Base-by-base conservation (phyloP, 306 rosid species). In the Medicago truncatula region DNA sequence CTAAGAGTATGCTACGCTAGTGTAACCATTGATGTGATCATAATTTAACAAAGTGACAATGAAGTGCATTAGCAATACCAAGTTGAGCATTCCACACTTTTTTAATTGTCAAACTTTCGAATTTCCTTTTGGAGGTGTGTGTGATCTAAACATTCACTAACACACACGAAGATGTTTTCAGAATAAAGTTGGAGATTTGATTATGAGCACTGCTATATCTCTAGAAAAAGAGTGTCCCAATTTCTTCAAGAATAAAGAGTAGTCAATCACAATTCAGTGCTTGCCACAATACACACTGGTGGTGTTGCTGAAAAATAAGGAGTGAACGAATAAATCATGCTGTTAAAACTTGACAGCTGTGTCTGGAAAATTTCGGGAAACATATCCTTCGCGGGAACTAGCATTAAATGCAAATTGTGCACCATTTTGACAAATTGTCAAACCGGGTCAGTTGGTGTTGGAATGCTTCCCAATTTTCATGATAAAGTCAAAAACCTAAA, bases 391-490 rank as follows among this genome's bases (percentile, higher is more conserved):
- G n/a, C n/a, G n/a, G n/a, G n/a, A n/a, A n/a, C n/a, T n/a, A n/a
- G n/a, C n/a, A n/a, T 77, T 70, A 74, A 43, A 36, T 67, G 70
- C 73, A 79, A 73, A 85, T 82, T 50, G 67, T 61, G 39, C 61
- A 57, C 59, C 79, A 41, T 73, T 84, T 83, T 74, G 79, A 70
- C 79, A 70, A 83, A 47, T 74, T 78, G 67, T 76, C 81, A 53
- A 77, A 47, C 72, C 59, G 44, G 74, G 76, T 73, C 81, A 38
- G 11, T 74, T 79, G 56, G 67, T 70, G 75, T 71, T 79, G 53
- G 53, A 43, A 49, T 82, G 74, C 76, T 66, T 39, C 68, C 67
- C 40, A 59, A 65, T 20, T 56, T 74, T 82, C 18, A 58, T 44
- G n/a, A 41, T 21, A 31, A 74, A 73, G 76, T 82, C 86, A 82